Base-by-base conservation (phyloP, 495 filamentous ascomycete species). In the Aspergillus panamensis region DNA sequence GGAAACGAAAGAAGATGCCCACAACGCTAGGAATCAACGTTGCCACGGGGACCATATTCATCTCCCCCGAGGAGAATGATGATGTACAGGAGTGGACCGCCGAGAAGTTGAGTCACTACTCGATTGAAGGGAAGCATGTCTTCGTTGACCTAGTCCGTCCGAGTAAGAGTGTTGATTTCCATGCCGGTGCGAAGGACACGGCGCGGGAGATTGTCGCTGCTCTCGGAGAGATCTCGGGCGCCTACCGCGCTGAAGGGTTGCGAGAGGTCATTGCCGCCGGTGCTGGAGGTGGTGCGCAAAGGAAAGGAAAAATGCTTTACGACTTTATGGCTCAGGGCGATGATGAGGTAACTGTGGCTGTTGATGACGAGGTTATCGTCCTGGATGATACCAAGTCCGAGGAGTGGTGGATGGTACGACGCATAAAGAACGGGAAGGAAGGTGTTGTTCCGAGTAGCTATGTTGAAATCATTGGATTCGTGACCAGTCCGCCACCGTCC, bases 391-490 rank as follows among this genome's bases (percentile, higher is more conserved):
- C 78, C 55, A 91, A 89, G 71, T 96, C 92, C 51, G 92, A 96
- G 45, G 94, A 99, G 68, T 99, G 94, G 94, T 97, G 95, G 93
- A 88, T 92, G 79, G 92, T 99, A 10, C 84, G 89, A 48, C 84
- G 92, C 31, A 60, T 96, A 48, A 92, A 91, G 76, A 97, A 92
- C 69, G 89, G 90, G 47, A 90, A 89, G 66, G 90, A 96, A 69
- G 95, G 94, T n/a, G 94, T 97, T 10, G 92, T 99, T n/a, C 94
- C 94, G 5, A 92, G 91, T 75, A 95, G 89, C 72, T 99, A 97
- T 70, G 86, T 97, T 50, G 94, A 99, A 69, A 77, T 95, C 30
- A 89, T 81, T 10, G 89, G 87, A 40, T 80, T 81, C 3, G 71
- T 86, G 19, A 58, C 77, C 20, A 63, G 74, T 35, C 52, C 50